Evolutionary conservation across 306 rosid species (phyloP), one percentile per base, ranked within the genome.

Genomic region (Coriaria nepalensis): DNA sequence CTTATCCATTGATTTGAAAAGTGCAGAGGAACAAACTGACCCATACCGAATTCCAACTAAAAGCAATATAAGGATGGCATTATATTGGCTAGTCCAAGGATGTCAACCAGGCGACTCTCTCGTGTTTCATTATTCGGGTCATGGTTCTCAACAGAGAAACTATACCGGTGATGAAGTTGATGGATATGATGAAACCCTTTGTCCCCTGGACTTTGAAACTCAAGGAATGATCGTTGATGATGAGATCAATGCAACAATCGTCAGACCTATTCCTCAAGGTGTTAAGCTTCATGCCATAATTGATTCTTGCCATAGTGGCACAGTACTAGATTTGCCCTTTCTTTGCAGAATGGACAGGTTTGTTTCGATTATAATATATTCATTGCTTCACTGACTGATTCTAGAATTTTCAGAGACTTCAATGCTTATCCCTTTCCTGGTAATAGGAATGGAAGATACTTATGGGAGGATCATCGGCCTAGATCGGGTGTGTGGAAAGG

Each of bases 151-250:
- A 43, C 96, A 92, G 53, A 82, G 94, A 70, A 72, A 79, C 77
- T 79, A 85, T 50, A 75, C 49, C 35, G 98, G 96, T 56, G 94
- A 92, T 35, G 98, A 92, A 66, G 86, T 69, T 54, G 98, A 92
- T 60, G 98, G 98, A 70, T 85, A 38, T 55, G 96, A 92, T 68
- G 98, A 92, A 71, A 92, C 98, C 20, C 60, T 92, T 8, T 92
- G 98, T 58, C 98, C 98, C 50, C 68, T 92, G 42, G 98, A 92
- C 72, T 92, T 85, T 37, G 93, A 79, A 77, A 92, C 96, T 39
- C 98, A 92, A 85, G 98, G 98, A 47, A 85, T 85, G 98, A 92
- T 92, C 52, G 87, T 92, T 60, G 98, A 92, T 60, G 96, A 92
- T 59, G 98, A 92, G 75, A 85, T 92, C 61, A 92, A 92, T 64